Conservation (phyloP, 805 yeast species). For the Teunomyces pallodes region DNA sequence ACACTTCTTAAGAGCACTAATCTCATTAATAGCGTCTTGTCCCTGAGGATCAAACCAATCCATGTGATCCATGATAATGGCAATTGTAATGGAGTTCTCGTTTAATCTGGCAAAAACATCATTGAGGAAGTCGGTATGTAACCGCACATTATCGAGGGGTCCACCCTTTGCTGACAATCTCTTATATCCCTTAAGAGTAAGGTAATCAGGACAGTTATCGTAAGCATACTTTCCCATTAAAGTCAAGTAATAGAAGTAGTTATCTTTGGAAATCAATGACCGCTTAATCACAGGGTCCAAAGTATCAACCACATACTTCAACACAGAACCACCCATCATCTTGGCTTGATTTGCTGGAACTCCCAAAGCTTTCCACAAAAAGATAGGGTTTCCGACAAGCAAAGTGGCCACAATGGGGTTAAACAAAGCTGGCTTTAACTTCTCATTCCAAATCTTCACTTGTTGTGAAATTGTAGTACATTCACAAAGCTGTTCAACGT, state of each 20-base stretch:
- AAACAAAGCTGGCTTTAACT: conserved; percentile 66
- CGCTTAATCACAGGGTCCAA: conserved; percentile 70
- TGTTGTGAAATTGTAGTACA: conserved; percentile 63
- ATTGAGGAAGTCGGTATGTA: conserved; percentile 76
- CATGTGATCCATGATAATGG: conserved; percentile 88
- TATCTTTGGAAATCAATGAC: conserved; percentile 64
- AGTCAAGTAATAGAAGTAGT: conserved; percentile 74
- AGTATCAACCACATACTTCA: conserved; percentile 72
- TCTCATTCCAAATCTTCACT: conserved; percentile 56
- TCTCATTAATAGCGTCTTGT: conserved; percentile 62
- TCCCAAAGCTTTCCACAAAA: conserved; percentile 87
- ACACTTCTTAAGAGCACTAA: conserved; percentile 60
- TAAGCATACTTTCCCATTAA: conserved; percentile 59
- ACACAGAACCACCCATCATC: conserved; percentile 71
- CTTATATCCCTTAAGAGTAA: conserved; percentile 57
- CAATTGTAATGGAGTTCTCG: conserved; percentile 63
- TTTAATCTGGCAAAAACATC: conserved; percentile 71
- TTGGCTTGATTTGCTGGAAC: conserved; percentile 83
- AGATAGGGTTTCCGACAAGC: conserved; percentile 78
- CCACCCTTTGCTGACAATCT: conserved; percentile 40
- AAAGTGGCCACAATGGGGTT: conserved; percentile 66
- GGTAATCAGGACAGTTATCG: conserved; percentile 73
- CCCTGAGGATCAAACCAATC: conserved; percentile 81
- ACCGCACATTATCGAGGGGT: conserved; percentile 66
- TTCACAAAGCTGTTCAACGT: conserved; percentile 54